phyloP scores from a whole-genome alignment of 148 eudicot species.

The Cornus suecica region DNA sequence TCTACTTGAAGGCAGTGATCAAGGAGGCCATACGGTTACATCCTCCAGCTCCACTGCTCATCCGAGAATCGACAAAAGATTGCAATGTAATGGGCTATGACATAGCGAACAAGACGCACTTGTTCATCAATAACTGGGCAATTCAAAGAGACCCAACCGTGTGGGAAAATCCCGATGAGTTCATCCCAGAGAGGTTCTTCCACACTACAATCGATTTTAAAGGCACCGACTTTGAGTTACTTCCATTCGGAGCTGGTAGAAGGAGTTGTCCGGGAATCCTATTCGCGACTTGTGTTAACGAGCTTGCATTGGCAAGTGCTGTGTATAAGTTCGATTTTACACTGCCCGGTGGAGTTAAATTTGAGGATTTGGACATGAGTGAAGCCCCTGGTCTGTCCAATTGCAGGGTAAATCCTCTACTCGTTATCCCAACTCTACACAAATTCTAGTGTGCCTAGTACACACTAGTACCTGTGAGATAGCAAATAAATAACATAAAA shows the following conservation, averaged over 20 bases:
- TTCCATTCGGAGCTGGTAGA: slow-evolving; percentile 33
- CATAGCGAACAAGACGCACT: slow-evolving; percentile 4
- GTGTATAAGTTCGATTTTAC: neutral
- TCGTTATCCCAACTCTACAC: neutral
- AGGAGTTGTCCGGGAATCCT: slow-evolving; percentile 23
- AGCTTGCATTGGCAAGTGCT: neutral
- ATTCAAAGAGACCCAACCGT: slow-evolving; percentile 12
- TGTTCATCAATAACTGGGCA: slow-evolving; percentile 10
- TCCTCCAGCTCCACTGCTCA: neutral
- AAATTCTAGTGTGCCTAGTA: too few relatives aligned
- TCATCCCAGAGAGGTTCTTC: slow-evolving; percentile 20
- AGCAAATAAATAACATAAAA: too few relatives aligned
- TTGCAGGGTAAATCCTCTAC: neutral
- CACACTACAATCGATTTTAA: slow-evolving; percentile 10
- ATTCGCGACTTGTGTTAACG: neutral
- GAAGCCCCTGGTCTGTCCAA: neutral
- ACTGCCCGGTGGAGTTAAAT: slow-evolving; percentile 5
- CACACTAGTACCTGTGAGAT: too few relatives aligned
- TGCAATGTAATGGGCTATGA: slow-evolving; percentile 12
- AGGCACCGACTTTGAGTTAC: slow-evolving; percentile 9
- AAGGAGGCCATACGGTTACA: neutral
- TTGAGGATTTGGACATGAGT: neutral
- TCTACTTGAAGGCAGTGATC: slow-evolving; percentile 1
- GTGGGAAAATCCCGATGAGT: slow-evolving; percentile 16
- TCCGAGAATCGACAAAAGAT: slow-evolving; percentile 5